phyloP scores from a whole-genome alignment of 2,329 filamentous ascomycete genomes.

The Fusarium xyrophilum region DNA sequence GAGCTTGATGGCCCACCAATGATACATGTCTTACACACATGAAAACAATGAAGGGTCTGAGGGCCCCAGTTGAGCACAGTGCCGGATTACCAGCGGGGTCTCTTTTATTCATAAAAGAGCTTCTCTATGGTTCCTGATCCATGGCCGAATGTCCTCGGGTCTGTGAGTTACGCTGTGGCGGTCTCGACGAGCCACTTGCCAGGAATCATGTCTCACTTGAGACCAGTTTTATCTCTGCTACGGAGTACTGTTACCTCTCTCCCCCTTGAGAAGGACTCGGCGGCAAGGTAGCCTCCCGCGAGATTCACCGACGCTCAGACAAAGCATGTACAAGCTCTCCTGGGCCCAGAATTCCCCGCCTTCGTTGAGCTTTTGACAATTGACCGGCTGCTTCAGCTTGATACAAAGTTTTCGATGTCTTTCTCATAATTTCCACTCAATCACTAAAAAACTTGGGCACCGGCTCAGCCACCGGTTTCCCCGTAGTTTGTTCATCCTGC shows the following conservation, averaged over 20 bases:
- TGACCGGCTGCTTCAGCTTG: slow-evolving; percentile 27
- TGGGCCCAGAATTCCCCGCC: slow-evolving; percentile 15
- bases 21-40: slow-evolving; percentile 32
- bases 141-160: slow-evolving; percentile 33
- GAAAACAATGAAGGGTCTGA: slow-evolving; percentile 22
- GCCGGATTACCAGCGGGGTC: slow-evolving; percentile 35
- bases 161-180: slow-evolving; percentile 38
- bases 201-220: slow-evolving; percentile 39
- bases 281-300: slow-evolving; percentile 13
- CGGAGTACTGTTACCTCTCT: slow-evolving; percentile 17
- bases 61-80: slow-evolving; percentile 33
- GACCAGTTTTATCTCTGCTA: slow-evolving; percentile 27
- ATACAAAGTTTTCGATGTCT: slow-evolving; percentile 32
- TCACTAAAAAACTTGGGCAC: slow-evolving; percentile 26
- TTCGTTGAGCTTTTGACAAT: slow-evolving; percentile 27
- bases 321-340: slow-evolving; percentile 13
- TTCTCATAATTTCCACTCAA: slow-evolving; percentile 18
- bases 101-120: slow-evolving; percentile 26
- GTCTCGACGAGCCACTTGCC: slow-evolving; percentile 38
- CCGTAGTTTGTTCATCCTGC: too few species aligned
- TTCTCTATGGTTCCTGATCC: slow-evolving; percentile 24
- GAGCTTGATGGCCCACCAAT: slow-evolving; percentile 24
- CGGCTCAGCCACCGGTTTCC: slow-evolving; percentile 35
- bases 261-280: slow-evolving; percentile 36
- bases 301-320: slow-evolving; percentile 19